A percentile compares a stretch with the other conserved stretches of the same genome.
phyloP scores from a whole-genome alignment of 495 filamentous ascomycete species.

The Aspergillus saccharolyticus region DNA sequence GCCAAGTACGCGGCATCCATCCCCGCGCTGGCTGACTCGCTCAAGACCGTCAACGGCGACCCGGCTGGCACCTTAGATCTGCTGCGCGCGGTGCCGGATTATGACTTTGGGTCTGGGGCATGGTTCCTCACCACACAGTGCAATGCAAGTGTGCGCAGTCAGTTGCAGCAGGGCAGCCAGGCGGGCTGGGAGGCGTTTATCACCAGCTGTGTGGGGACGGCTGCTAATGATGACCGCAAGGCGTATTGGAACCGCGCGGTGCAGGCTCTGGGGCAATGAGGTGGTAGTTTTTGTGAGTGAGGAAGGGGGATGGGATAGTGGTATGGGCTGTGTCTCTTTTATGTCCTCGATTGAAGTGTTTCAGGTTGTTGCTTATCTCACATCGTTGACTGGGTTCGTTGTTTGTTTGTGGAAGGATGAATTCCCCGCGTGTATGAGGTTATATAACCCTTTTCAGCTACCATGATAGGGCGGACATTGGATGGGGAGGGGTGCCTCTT shows the following conservation, averaged over 20 bases:
- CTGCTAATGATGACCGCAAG: constrained; percentile 42
- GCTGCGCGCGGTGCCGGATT: constrained; percentile 50
- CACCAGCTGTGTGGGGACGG: constrained; percentile 55
- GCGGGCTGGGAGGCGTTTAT: constrained; percentile 60
- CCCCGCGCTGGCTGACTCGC: constrained; percentile 37
- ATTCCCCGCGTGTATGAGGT: too few species aligned
- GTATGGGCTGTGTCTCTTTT: too few species aligned
- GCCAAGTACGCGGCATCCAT: constrained; percentile 57
- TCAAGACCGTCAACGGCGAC: constrained; percentile 31
- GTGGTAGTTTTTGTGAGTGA: background rate
- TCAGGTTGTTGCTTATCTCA: too few species aligned
- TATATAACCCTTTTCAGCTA: too few species aligned
- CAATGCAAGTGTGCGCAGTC: constrained; percentile 31
- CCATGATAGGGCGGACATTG: too few species aligned
- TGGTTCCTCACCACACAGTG: constrained; percentile 76
- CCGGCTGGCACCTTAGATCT: constrained; percentile 51
- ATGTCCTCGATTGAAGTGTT: too few species aligned
- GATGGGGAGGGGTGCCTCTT: too few species aligned
- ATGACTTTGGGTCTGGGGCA: constrained; percentile 66
- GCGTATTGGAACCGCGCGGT: constrained; percentile 51
- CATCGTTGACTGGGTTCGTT: too few species aligned
- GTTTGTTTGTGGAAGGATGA: too few species aligned
- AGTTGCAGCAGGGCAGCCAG: constrained; percentile 47
- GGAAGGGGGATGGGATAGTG: background rate
- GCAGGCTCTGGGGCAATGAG: constrained; percentile 28